Percentiles rank a stretch among this genome's conserved stretches.
Conservation (phyloP, 1,284 basidiomycete species). For the Fereydounia khargensis region DNA sequence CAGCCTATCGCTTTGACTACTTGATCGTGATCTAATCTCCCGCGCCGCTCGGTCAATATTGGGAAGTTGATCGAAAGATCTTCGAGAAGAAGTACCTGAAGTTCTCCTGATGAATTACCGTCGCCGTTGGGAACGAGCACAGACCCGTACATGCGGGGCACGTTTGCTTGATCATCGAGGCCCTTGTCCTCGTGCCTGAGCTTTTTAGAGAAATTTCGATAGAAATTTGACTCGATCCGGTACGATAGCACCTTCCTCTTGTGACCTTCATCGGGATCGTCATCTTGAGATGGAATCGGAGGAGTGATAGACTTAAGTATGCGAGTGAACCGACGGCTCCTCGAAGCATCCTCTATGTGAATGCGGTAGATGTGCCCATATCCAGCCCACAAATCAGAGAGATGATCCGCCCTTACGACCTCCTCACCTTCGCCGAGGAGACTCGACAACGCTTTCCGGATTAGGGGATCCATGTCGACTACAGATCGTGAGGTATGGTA, state of each 20-base stretch:
- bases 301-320: slow-evolving; percentile 26
- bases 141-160: no score
- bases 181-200: no score
- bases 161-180: no score
- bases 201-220: slow-evolving; percentile 12
- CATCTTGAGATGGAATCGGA: neutral
- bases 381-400: slow-evolving; percentile 26
- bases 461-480: no score
- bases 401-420: slow-evolving; percentile 5
- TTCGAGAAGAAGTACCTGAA: slow-evolving; percentile 10
- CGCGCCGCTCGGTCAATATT: slow-evolving; percentile 11
- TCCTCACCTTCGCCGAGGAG: no score
- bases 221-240: slow-evolving; percentile 33
- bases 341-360: slow-evolving; percentile 4
- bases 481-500: no score
- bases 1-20: slow-evolving; percentile 13
- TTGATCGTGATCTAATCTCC: slow-evolving; percentile 8
- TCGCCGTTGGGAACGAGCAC: neutral
- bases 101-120: neutral
- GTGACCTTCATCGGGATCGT: slow-evolving; percentile 23
- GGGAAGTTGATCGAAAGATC: slow-evolving; percentile 10
- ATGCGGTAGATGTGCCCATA: slow-evolving; percentile 28
- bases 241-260: slow-evolving; percentile 31
- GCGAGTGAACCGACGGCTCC: neutral
- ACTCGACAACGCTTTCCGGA: no score